These are phyloP conservation scores for Hygrophoropsis aurantiaca DNA, from an alignment of 768 basidiomycete species.

Conservation along the genomic window DNA sequence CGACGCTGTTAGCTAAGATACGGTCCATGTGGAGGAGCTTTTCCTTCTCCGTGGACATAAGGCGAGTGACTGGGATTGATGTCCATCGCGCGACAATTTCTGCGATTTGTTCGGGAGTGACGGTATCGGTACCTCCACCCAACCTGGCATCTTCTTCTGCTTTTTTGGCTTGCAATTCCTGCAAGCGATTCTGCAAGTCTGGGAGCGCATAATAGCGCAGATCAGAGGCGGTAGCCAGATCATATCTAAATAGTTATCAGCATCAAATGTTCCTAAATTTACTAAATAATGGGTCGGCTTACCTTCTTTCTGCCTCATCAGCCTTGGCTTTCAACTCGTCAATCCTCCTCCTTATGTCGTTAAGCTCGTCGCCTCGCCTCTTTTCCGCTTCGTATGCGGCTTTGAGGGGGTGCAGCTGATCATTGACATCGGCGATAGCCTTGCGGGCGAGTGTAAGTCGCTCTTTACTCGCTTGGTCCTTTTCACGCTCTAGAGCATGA, in stretches of 20 bases:
- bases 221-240: constrained; percentile 79
- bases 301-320: constrained; percentile 89
- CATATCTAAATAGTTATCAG: constrained; percentile 43
- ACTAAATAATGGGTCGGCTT: constrained; percentile 27
- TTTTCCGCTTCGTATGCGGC: constrained; percentile 89
- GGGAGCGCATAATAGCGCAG: constrained; percentile 91
- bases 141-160: constrained; percentile 60
- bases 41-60: constrained; percentile 89
- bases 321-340: constrained; percentile 91
- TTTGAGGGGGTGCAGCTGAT: constrained; percentile 77
- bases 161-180: constrained; percentile 71
- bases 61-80: constrained; percentile 82
- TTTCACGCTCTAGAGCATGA: constrained; percentile 91
- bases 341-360: constrained; percentile 71
- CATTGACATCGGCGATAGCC: constrained; percentile 80
- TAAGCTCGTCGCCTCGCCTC: constrained; percentile 76
- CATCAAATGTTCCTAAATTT: background rate
- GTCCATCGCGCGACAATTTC: constrained; percentile 96
- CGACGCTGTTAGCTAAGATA: constrained; percentile 70
- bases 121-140: constrained; percentile 59
- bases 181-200: constrained; percentile 75
- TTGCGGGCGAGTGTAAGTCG: constrained; percentile 73
- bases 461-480: constrained; percentile 85
- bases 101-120: constrained; percentile 88
- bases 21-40: constrained; percentile 88